Evolutionary conservation across 2,329 filamentous ascomycete species (phyloP), one percentile per base, ranked within the genome.

Genomic region (Fusarium sp.): DNA sequence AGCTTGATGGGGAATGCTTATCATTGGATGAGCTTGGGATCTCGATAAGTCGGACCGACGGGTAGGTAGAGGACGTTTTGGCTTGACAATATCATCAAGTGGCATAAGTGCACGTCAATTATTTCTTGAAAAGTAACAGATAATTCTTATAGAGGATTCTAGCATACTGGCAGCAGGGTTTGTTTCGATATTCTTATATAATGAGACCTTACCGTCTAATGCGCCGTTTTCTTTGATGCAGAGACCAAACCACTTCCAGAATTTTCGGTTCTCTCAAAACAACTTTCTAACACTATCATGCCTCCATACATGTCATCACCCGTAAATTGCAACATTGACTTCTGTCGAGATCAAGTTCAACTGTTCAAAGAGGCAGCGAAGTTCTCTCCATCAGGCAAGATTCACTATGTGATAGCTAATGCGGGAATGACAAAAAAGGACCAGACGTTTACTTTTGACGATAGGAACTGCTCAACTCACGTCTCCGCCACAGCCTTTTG

Each of bases 1-100:
- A 48, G 41, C 4, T 14, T 3, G 1, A 1, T 4, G 0, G 0
- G 0, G 12, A 0, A 5, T 3, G 8, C 4, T 32, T 2, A 3
- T 5, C 13, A 64, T 57, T 49, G 48, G 61, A 7, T 14, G 6
- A 12, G 1, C 5, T 15, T 0, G 1, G 1, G 2, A 11, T 6
- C 2, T 3, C 13, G 11, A 33, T 18, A 6, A 23, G 32, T 46
- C 30, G 32, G 27, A 41, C 60, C 60, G 59, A 64, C 10, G 20
- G 26, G 5, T 3, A 7, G 13, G 6, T 3, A 17, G 6, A 8
- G 1, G 20, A 26, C 8, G 6, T 23, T 38, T 5, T 8, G 4
- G 13, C 1, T 38, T 38, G 13, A 4, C 17, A 9, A 26, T 46
- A 46, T 64, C 58, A 63, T 64, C 60, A 26, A 40, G 9, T 40